These are phyloP conservation scores for Populus alba DNA, from an alignment of 345 rosid genomes.

Conservation along the genomic window DNA sequence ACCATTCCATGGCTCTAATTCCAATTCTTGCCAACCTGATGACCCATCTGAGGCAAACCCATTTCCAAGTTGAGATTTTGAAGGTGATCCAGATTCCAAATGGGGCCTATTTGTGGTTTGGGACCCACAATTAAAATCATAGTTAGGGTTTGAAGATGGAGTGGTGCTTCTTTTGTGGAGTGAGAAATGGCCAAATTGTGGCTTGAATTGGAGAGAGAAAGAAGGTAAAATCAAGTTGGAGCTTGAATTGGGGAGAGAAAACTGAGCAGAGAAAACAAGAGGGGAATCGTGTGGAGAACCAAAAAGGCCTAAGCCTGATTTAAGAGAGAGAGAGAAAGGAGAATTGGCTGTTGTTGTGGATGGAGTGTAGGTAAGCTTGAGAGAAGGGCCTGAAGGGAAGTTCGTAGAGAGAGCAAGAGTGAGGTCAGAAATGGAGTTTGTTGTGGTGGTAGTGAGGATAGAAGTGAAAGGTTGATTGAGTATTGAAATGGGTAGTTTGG, in stretches of 20 bases:
- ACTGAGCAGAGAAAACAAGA: slow-evolving; percentile 51
- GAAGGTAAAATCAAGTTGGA: slow-evolving; percentile 33
- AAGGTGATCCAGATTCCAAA: slow-evolving; percentile 21
- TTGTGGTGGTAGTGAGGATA: slow-evolving; percentile 26
- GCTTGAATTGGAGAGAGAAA: slow-evolving; percentile 64
- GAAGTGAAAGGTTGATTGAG: slow-evolving; percentile 53
- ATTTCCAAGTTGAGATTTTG: slow-evolving; percentile 23
- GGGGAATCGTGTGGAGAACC: slow-evolving; percentile 62
- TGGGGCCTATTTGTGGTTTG: neutral
- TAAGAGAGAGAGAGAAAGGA: slow-evolving; percentile 52
- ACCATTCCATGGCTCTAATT: slow-evolving; percentile 40
- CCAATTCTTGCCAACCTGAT: slow-evolving; percentile 56
- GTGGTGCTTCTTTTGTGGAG: slow-evolving; percentile 36
- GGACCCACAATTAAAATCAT: slow-evolving; percentile 13
- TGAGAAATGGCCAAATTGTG: slow-evolving; percentile 53
- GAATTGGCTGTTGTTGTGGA: slow-evolving; percentile 17
- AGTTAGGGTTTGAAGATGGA: slow-evolving; percentile 32
- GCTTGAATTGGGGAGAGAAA: slow-evolving; percentile 36
- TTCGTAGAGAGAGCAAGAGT: slow-evolving; percentile 50
- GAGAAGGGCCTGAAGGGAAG: slow-evolving; percentile 59
- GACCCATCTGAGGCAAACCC: slow-evolving; percentile 28
- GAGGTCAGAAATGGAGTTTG: slow-evolving; percentile 26
- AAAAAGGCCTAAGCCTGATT: slow-evolving; percentile 61
- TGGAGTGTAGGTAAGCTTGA: slow-evolving; percentile 41
- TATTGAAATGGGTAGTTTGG: slow-evolving; percentile 49